A percentile compares a stretch with the other conserved stretches of the same genome.
These are phyloP conservation scores for Aspergillus versicolor DNA, from an alignment of 2,329 filamentous ascomycete species.

Conservation along the genomic window DNA sequence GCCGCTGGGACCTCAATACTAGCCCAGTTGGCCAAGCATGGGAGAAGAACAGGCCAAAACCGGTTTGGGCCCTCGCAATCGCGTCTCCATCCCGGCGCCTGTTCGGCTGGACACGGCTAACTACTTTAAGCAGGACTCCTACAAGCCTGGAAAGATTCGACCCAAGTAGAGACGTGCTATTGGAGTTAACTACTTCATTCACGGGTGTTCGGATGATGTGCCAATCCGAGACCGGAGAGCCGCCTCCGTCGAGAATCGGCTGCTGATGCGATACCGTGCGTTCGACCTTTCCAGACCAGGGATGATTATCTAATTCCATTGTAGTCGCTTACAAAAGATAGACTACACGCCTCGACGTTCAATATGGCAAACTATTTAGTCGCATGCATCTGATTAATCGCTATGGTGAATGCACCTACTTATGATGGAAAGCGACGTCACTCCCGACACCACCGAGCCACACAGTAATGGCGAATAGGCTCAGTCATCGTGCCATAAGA, in stretches of 20 bases:
- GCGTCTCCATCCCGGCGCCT: too few species aligned
- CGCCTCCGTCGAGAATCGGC: not conserved
- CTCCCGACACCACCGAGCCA: not conserved
- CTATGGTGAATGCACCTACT: not conserved
- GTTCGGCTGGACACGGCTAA: too few species aligned
- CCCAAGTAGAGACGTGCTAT: too few species aligned
- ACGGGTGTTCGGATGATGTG: not conserved
- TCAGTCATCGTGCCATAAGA: slow-evolving; percentile 3
- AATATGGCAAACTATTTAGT: not conserved
- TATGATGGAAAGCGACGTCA: slow-evolving; percentile 1
- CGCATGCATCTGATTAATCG: not conserved
- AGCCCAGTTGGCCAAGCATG: too few species aligned
- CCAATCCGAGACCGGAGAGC: not conserved
- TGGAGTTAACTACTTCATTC: not conserved
- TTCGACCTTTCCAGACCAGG: not conserved
- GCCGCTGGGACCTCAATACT: too few species aligned
- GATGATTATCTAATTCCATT: not conserved
- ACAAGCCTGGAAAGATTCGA: too few species aligned
- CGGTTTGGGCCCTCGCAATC: too few species aligned
- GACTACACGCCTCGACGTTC: not conserved
- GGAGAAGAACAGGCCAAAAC: too few species aligned
- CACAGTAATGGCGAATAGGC: not conserved
- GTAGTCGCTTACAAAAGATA: not conserved
- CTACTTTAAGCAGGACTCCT: too few species aligned
- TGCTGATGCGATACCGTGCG: not conserved